Evolutionary conservation across 2,329 filamentous ascomycete genomes (phyloP).

Genomic region (Sporothrix sp.): DNA sequence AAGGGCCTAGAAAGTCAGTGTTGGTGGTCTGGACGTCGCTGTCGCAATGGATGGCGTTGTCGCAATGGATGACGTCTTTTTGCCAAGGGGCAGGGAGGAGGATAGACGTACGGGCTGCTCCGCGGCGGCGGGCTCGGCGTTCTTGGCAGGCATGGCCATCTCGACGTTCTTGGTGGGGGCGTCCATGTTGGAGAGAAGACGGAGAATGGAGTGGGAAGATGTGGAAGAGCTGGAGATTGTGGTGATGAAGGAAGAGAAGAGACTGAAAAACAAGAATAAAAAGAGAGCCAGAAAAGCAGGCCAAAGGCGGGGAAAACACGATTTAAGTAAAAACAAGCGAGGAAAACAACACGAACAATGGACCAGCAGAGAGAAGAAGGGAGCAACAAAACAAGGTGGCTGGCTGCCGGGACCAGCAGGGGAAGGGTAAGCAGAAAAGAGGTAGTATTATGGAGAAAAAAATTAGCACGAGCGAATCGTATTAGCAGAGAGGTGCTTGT

Average conservation of each 20-base stretch:
- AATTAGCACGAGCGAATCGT: no score
- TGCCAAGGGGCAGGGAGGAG: not conserved
- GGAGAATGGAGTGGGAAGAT: not conserved
- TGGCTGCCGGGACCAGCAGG: not conserved
- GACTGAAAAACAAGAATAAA: not conserved
- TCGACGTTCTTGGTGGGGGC: conserved; percentile 16
- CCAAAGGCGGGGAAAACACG: not conserved
- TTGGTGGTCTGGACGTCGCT: no score
- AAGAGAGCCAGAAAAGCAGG: not conserved
- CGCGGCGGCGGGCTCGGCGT: conserved; percentile 16
- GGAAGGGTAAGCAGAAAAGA: not conserved
- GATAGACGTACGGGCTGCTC: conserved; percentile 22
- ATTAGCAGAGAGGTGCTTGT: not conserved
- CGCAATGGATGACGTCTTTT: not conserved
- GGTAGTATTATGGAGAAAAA: not conserved
- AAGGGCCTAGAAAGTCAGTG: conserved; percentile 6
- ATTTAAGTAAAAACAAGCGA: conserved; percentile 1
- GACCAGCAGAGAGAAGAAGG: not conserved
- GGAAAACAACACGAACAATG: not conserved
- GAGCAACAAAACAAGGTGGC: not conserved
- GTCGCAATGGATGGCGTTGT: not conserved
- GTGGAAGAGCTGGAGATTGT: not conserved
- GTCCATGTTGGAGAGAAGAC: conserved; percentile 14
- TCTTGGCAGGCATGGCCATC: conserved; percentile 19
- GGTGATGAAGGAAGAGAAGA: not conserved